Evolutionary conservation across 768 basidiomycete species (phyloP).

Genomic region (Tylopilus sp.): DNA sequence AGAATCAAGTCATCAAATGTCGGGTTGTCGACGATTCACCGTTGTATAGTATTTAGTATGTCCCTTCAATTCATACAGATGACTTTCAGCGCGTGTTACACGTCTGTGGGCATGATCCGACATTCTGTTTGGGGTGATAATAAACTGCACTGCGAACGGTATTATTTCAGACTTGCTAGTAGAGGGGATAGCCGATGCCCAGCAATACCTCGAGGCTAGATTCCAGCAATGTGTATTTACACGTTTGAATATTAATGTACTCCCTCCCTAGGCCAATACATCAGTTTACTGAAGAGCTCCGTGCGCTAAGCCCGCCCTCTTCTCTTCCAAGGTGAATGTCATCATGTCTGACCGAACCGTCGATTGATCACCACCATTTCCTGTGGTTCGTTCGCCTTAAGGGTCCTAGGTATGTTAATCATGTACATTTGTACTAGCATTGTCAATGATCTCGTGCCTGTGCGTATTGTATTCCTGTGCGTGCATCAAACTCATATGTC

Average conservation of each 20-base stretch:
- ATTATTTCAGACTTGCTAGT: conserved; percentile 5
- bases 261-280: neutral
- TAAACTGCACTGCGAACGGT: conserved; percentile 12
- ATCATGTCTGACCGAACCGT: conserved; percentile 10
- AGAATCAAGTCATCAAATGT: neutral
- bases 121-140: conserved; percentile 7
- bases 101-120: conserved; percentile 10
- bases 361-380: neutral
- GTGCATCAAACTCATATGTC: conserved; percentile 9
- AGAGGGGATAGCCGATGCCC: conserved; percentile 2
- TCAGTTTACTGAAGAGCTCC: conserved; percentile 5
- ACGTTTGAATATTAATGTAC: neutral
- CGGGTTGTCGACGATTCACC: neutral
- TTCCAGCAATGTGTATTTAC: neutral
- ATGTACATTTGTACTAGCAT: too few species aligned
- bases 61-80: neutral
- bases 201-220: conserved; percentile 2
- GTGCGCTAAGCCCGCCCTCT: conserved; percentile 8
- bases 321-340: conserved; percentile 13
- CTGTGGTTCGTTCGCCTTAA: conserved; percentile 11
- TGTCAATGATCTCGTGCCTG: too few species aligned
- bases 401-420: conserved; percentile 2
- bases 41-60: neutral
- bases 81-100: conserved; percentile 8
- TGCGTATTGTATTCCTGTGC: neutral